These are phyloP conservation scores for Rhodosporidiobolus odoratus DNA, from an alignment of 768 basidiomycete species.

Conservation along the genomic window DNA sequence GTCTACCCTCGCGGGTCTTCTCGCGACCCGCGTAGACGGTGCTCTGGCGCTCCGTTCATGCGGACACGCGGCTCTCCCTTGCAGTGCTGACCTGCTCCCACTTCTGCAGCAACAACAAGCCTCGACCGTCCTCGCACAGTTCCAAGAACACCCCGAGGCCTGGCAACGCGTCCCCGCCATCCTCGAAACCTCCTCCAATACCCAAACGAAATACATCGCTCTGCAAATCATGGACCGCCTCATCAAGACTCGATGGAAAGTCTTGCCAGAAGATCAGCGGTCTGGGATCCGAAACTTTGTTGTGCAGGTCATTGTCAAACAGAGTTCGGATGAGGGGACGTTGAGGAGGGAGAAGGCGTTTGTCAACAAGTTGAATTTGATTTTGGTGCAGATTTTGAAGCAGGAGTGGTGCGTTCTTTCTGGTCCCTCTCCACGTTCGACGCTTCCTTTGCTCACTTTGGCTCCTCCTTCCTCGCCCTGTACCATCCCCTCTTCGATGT, in stretches of 20 bases:
- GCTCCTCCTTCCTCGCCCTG: neutral
- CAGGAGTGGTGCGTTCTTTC: constrained; percentile 71
- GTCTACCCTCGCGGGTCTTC: too few relatives aligned
- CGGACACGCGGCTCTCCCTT: too few relatives aligned
- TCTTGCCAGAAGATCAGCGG: constrained; percentile 85
- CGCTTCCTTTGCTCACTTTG: too few relatives aligned
- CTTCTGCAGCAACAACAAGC: constrained; percentile 78
- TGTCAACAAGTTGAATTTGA: constrained; percentile 92
- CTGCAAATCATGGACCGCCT: constrained; percentile 94
- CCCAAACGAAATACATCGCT: constrained; percentile 87
- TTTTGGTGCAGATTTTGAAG: constrained; percentile 93
- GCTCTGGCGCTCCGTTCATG: neutral
- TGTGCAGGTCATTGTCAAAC: constrained; percentile 84
- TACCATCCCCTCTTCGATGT: too few relatives aligned
- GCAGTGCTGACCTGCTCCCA: neutral
- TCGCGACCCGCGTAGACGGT: too few relatives aligned
- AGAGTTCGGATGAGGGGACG: constrained; percentile 64
- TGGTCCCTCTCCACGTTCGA: neutral
- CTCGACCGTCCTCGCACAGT: constrained; percentile 86
- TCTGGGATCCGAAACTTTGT: constrained; percentile 96
- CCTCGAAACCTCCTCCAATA: constrained; percentile 72
- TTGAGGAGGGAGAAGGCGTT: constrained; percentile 90
- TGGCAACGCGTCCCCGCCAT: constrained; percentile 97
- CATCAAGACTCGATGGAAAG: constrained; percentile 91
- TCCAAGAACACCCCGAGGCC: constrained; percentile 91